A percentile compares a stretch with the other conserved stretches of the same genome.
These are phyloP conservation scores for Fusarium newnesense DNA, from an alignment of 2,329 filamentous ascomycete species.

Conservation along the genomic window DNA sequence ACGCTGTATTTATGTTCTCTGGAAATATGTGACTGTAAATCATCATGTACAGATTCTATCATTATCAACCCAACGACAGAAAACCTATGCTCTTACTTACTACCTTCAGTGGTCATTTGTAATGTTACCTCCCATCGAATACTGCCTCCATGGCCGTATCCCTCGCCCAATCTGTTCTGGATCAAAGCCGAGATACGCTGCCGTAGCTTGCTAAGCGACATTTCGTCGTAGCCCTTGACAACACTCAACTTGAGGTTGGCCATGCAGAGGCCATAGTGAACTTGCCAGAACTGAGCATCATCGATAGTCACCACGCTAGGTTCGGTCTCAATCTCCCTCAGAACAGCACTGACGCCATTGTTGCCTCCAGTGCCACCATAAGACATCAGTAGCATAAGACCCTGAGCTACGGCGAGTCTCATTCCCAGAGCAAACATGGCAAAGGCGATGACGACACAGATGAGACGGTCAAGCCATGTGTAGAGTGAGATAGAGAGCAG, in stretches of 20 bases:
- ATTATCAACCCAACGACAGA: background rate
- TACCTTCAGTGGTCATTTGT: slow-evolving; percentile 68
- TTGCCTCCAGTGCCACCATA: slow-evolving; percentile 62
- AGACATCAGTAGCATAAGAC: slow-evolving; percentile 95
- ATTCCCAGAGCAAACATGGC: slow-evolving; percentile 90
- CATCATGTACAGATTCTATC: background rate
- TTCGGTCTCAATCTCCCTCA: slow-evolving; percentile 86
- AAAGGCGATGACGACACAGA: slow-evolving; percentile 83
- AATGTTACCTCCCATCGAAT: slow-evolving; percentile 94
- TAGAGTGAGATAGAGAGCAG: slow-evolving; percentile 84
- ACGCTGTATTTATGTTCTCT: background rate
- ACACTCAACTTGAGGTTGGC: slow-evolving; percentile 89
- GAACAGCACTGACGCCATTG: slow-evolving; percentile 73
- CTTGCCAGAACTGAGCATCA: slow-evolving; percentile 97
- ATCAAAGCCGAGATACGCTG: slow-evolving; percentile 82
- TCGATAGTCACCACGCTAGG: slow-evolving; percentile 80
- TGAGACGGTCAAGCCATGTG: slow-evolving; percentile 81
- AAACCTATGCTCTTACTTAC: slow-evolving; percentile 21
- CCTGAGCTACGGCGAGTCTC: slow-evolving; percentile 85
- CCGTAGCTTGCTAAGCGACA: slow-evolving; percentile 76
- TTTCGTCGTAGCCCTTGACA: slow-evolving; percentile 71
- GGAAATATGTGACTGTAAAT: background rate
- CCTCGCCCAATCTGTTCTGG: slow-evolving; percentile 86
- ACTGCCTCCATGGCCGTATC: slow-evolving; percentile 81
- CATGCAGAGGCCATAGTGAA: slow-evolving; percentile 96